These are phyloP conservation scores for Mrakia gelida DNA, from an alignment of 768 basidiomycete genomes.

Conservation along the genomic window DNA sequence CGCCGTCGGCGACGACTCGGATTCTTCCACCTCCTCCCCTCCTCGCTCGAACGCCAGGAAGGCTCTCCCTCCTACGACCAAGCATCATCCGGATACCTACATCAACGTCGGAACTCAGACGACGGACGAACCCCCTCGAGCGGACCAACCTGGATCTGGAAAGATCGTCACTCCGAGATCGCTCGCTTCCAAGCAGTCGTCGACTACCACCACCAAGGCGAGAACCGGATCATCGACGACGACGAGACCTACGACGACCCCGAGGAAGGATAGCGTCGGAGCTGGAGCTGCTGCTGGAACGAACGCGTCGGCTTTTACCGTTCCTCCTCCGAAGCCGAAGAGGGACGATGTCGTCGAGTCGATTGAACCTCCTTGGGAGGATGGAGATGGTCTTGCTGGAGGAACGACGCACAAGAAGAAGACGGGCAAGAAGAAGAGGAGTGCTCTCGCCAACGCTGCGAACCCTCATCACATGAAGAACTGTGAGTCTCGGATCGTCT, in stretches of 20 bases:
- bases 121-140: neutral
- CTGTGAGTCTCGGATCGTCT: constrained; percentile 75
- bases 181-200: neutral
- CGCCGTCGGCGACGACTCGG: neutral
- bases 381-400: neutral
- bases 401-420: constrained; percentile 38
- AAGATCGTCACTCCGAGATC: neutral
- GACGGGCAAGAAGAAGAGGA: constrained; percentile 89
- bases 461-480: constrained; percentile 94
- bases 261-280: neutral
- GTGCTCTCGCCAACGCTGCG: constrained; percentile 81
- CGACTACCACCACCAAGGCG: neutral
- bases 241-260: neutral
- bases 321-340: constrained; percentile 3
- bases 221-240: neutral
- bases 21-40: neutral
- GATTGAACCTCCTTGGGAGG: neutral
- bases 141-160: neutral
- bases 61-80: constrained; percentile 1
- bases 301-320: too few relatives aligned
- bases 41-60: neutral
- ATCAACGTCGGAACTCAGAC: constrained; percentile 24
- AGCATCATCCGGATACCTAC: constrained; percentile 16
- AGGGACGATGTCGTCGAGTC: constrained; percentile 9
- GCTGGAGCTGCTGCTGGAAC: neutral